Evolutionary conservation across 176 grass and related monocot genomes (phyloP).

Genomic region (Aegilops speltoides): DNA sequence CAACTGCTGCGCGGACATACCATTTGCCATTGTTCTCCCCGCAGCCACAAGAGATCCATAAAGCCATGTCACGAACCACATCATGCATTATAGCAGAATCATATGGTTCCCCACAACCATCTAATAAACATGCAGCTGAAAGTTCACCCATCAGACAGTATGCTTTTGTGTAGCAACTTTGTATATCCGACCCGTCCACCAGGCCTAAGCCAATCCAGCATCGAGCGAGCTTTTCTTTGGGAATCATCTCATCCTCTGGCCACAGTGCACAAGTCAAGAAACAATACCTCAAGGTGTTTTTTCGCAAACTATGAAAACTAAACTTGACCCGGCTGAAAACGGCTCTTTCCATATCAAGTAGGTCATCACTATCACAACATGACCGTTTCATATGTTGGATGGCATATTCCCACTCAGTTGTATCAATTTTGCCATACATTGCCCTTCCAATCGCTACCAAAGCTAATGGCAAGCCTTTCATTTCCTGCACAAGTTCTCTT

Average conservation of each 20-base stretch:
- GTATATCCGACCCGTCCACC: neutral
- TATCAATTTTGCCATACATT: slow-evolving; percentile 12
- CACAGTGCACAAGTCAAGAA: slow-evolving; percentile 27
- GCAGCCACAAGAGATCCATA: slow-evolving; percentile 27
- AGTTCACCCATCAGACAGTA: neutral
- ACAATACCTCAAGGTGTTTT: slow-evolving; percentile 3
- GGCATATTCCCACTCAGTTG: slow-evolving; percentile 8
- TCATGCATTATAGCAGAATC: slow-evolving; percentile 22
- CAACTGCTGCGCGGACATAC: neutral
- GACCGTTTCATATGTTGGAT: slow-evolving; percentile 10
- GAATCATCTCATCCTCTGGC: neutral
- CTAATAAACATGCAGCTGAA: slow-evolving; percentile 7
- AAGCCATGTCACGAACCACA: slow-evolving; percentile 34
- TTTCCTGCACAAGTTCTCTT: neutral
- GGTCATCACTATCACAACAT: neutral
- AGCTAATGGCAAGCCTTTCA: slow-evolving; percentile 38
- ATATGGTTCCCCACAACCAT: neutral
- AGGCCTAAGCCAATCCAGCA: slow-evolving; percentile 25
- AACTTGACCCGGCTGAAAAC: too few relatives aligned
- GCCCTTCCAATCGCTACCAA: slow-evolving; percentile 20
- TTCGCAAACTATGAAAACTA: too few relatives aligned
- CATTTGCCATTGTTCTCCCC: slow-evolving; percentile 24
- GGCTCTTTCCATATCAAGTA: too few relatives aligned
- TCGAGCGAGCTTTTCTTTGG: neutral
- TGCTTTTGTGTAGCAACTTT: neutral